Conservation (phyloP, 257 asterid species). For the Lithospermum erythrorhizon region DNA sequence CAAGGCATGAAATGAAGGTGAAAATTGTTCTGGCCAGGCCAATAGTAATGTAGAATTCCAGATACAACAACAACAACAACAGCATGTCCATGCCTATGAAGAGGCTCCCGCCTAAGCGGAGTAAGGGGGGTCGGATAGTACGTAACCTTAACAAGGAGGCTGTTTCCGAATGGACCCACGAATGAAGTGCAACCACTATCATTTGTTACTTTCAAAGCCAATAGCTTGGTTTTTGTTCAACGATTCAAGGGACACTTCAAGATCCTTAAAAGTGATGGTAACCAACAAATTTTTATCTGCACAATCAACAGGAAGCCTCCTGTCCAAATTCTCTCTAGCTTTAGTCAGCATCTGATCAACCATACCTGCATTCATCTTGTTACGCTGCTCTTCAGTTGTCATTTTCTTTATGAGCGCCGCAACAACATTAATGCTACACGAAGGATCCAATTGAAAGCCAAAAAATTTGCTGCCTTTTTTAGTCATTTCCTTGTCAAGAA, state of each 20-base stretch:
- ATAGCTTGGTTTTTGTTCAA: slow-evolving; percentile 10
- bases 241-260: slow-evolving; percentile 51
- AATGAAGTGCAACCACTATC: too few species aligned
- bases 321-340: slow-evolving; percentile 71
- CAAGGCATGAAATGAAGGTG: too few species aligned
- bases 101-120: too few species aligned
- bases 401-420: slow-evolving; percentile 46
- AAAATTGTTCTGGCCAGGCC: too few species aligned
- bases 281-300: slow-evolving; percentile 48
- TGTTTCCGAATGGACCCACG: too few species aligned
- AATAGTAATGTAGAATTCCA: too few species aligned
- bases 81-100: too few species aligned
- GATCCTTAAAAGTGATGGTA: slow-evolving; percentile 60
- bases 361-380: slow-evolving; percentile 91
- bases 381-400: slow-evolving; percentile 60
- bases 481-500: slow-evolving; percentile 66
- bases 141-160: too few species aligned
- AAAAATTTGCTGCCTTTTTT: slow-evolving; percentile 41
- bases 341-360: slow-evolving; percentile 68
- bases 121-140: too few species aligned
- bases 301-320: slow-evolving; percentile 66
- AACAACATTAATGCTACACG: slow-evolving; percentile 47
- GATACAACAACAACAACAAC: too few species aligned
- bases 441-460: slow-evolving; percentile 67
- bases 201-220: not conserved